Percentiles rank a stretch among this genome's conserved stretches.
Conservation (phyloP, 2,329 filamentous ascomycete genomes). For the Curvularia eragrostidis region DNA sequence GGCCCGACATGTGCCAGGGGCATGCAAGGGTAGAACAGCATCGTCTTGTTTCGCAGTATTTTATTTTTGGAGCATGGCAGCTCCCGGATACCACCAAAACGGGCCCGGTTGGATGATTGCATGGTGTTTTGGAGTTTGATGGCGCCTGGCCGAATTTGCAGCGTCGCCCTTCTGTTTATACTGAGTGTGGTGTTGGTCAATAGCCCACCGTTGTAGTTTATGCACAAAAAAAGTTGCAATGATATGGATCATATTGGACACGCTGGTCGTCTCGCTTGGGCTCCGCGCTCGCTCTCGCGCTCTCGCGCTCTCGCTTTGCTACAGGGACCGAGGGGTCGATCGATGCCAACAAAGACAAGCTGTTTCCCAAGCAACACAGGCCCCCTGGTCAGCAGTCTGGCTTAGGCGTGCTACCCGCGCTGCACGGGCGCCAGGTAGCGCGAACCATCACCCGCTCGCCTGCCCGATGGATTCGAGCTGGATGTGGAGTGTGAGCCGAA, state of each 20-base stretch:
- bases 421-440: conserved; percentile 41
- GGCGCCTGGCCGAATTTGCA: conserved; percentile 36
- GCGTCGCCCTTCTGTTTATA: conserved; percentile 29
- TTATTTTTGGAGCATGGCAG: conserved; percentile 34
- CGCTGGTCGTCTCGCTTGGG: conserved; percentile 4
- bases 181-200: conserved; percentile 19
- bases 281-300: not conserved
- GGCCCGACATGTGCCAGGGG: conserved; percentile 25
- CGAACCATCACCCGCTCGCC: conserved; percentile 42
- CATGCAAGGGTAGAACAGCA: conserved; percentile 28
- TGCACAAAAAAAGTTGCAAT: conserved; percentile 39
- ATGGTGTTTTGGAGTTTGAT: conserved; percentile 40
- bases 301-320: not conserved
- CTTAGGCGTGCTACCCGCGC: conserved; percentile 30
- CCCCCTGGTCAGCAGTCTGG: conserved; percentile 8
- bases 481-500: conserved; percentile 15
- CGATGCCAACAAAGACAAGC: conserved; percentile 17
- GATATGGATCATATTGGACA: conserved; percentile 16
- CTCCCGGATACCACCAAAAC: conserved; percentile 43
- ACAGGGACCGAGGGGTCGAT: not conserved
- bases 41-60: conserved; percentile 3
- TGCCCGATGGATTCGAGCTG: conserved; percentile 26
- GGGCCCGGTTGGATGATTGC: conserved; percentile 39
- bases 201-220: conserved; percentile 45
- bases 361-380: conserved; percentile 16